Evolutionary conservation across 1,284 basidiomycete genomes (phyloP).

Genomic region (Athelia psychrophila): DNA sequence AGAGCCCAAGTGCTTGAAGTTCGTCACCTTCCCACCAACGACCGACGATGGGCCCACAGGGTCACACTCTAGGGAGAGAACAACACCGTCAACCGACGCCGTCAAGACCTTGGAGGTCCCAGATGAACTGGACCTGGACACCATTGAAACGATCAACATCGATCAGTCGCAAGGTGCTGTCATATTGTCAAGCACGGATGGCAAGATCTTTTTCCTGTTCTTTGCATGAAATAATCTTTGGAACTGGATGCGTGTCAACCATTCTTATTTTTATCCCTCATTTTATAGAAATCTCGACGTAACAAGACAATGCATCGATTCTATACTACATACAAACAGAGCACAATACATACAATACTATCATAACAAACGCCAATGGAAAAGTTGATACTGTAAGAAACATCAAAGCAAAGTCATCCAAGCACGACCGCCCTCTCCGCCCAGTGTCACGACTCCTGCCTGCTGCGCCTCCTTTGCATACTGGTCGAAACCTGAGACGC

Average conservation of each 20-base stretch:
- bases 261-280: too few species aligned
- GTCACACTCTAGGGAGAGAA: conserved; percentile 4
- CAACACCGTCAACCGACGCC: conserved; percentile 34
- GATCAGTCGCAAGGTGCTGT: conserved; percentile 75
- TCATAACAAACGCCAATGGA: too few species aligned
- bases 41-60: conserved; percentile 27
- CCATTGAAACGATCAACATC: conserved; percentile 72
- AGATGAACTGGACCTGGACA: conserved; percentile 56
- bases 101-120: conserved; percentile 63
- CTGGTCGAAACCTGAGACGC: not conserved
- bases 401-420: not conserved
- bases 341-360: too few species aligned
- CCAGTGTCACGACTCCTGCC: not conserved
- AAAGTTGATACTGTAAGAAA: too few species aligned
- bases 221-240: conserved; percentile 44
- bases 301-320: too few species aligned
- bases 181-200: conserved; percentile 63
- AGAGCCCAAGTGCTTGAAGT: conserved; percentile 52
- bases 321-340: too few species aligned
- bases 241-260: too few species aligned
- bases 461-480: not conserved
- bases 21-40: conserved; percentile 68
- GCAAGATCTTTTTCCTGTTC: conserved; percentile 68
- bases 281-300: too few species aligned
- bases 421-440: not conserved